These are phyloP conservation scores for Nemophila menziesii DNA, from an alignment of 257 asterid genomes.

Conservation along the genomic window DNA sequence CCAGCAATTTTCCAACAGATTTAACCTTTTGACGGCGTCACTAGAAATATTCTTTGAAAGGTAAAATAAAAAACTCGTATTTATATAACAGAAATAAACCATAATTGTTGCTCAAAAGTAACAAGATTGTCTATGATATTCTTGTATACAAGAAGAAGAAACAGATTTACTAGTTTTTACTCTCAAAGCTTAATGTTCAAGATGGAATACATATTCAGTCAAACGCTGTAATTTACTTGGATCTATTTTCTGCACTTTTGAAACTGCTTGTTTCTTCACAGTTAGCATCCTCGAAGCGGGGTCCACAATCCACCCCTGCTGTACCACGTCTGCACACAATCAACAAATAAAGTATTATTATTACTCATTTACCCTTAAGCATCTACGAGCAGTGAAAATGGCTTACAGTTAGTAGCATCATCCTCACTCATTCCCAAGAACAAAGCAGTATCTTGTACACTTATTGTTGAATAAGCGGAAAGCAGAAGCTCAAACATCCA, in stretches of 20 bases:
- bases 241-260: conserved; percentile 66
- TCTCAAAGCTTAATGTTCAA: conserved; percentile 42
- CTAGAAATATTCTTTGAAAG: too few relatives aligned
- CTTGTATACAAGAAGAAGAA: not conserved
- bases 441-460: conserved; percentile 66
- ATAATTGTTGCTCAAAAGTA: too few relatives aligned
- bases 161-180: too few relatives aligned
- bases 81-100: too few relatives aligned
- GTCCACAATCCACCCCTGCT: conserved; percentile 81
- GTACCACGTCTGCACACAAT: conserved; percentile 43
- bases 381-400: not conserved
- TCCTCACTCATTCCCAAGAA: conserved; percentile 80
- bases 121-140: too few relatives aligned
- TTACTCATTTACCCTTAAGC: not conserved
- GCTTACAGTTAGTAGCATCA: conserved; percentile 71
- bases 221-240: conserved; percentile 72
- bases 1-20: too few relatives aligned
- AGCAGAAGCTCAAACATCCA: conserved; percentile 76
- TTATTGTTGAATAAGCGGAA: conserved; percentile 83
- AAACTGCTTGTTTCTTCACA: conserved; percentile 48
- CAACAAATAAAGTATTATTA: too few relatives aligned
- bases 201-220: conserved; percentile 93
- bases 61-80: too few relatives aligned
- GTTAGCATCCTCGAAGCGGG: conserved; percentile 57
- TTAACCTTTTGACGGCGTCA: too few relatives aligned